A percentile compares a stretch with the other conserved stretches of the same genome.
Conservation (phyloP, 495 filamentous ascomycete species). For the Trypethelium eluteriae region DNA sequence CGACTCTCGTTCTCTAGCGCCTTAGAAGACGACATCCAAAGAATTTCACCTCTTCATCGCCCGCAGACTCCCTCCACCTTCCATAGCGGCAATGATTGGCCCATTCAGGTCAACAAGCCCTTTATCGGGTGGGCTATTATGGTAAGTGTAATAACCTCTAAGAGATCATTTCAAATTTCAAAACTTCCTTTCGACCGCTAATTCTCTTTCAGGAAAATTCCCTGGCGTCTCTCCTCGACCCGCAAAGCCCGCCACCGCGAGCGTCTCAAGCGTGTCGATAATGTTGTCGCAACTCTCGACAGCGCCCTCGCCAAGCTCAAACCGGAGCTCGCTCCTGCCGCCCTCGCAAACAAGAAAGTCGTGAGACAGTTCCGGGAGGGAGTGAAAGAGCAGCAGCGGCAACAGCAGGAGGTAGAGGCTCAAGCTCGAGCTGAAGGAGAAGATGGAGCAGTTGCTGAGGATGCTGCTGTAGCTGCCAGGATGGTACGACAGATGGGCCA, state of each 20-base stretch:
- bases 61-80: neutral
- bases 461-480: neutral
- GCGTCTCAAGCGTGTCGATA: constrained; percentile 78
- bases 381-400: neutral
- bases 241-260: constrained; percentile 87
- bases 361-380: neutral
- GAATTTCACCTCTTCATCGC: neutral
- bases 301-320: constrained; percentile 47
- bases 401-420: neutral
- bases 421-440: neutral
- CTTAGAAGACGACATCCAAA: neutral
- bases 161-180: neutral
- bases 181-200: neutral
- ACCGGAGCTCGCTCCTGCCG: neutral
- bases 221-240: constrained; percentile 83
- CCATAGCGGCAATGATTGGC: constrained; percentile 55
- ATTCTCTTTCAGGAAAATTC: constrained; percentile 73
- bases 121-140: constrained; percentile 57
- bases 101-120: constrained; percentile 71
- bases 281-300: constrained; percentile 67
- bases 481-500: constrained; percentile 14
- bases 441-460: neutral
- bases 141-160: constrained; percentile 23
- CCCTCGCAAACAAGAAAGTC: neutral
- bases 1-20: neutral